Evolutionary conservation across 805 yeast species (phyloP), one percentile per base, ranked within the genome.

Genomic region (Starmerella scarabaei): DNA sequence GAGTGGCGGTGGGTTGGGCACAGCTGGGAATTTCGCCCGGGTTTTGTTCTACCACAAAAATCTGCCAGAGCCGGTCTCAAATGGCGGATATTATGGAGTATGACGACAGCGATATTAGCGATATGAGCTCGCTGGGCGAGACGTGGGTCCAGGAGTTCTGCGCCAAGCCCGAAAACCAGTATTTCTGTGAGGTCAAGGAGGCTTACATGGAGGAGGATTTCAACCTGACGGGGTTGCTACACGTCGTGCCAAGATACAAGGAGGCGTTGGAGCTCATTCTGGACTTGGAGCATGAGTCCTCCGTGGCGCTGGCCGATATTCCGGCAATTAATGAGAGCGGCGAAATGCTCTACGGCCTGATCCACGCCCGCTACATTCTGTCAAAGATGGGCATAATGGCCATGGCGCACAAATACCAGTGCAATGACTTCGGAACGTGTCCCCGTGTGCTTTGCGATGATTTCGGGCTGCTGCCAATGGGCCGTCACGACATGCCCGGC

Each of bases 131-230:
- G 21, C 31, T 47, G 18, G 49, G 45, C 4, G 47, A 45, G 12
- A 41, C 52, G 17, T 85, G 94, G 94, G 78, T 84, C 51, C 73
- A 79, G 44, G 77, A 77, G 50, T 83, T 77, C 59, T 80, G 93
- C 56, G 71, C 79, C 35, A 65, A 74, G 51, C 79, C 77, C 53
- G 88, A 88, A 19, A 88, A 82, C 57, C 93, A 91, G 56, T 88
- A 77, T 58, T 85, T 85, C 59, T 93, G 86, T 33, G 93, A 86
- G 51, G 94, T 91, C 5, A 71, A 85, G 1, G 84, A 81, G 35
- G 95, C 84, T 36, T 91, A 85, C 60, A 83, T 91, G 45, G 96
- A 86, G 53, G 98, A 91, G 60, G 97, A 91, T 51, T 91, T 91
- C 68, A 91, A 91, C 57, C 68, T 91, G 53, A 86, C 97, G 1